Evolutionary conservation across 2,329 filamentous ascomycete species (phyloP), one percentile per base, ranked within the genome.

Genomic region (Aureobasidium musti): DNA sequence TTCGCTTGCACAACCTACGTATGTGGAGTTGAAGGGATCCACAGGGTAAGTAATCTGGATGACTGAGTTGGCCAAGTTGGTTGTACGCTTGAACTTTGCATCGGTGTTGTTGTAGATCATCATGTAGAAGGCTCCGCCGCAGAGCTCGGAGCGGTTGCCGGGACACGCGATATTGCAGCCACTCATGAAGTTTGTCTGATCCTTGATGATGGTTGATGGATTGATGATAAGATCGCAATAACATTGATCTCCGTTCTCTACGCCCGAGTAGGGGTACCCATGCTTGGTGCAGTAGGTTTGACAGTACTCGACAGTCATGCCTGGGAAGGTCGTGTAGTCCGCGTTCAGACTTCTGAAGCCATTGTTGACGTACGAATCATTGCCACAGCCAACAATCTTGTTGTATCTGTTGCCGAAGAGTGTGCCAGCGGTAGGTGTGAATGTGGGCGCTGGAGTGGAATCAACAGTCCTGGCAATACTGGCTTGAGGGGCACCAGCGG

Each of bases 1-100:
- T 70, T 83, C 82, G 8, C 72, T 74, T 71, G 84, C 89, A 78
- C 88, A 91, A 65, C 88, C 88, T 10, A 83, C 74, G 69, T 86
- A 82, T 53, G 79, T 61, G 23, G 49, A 47, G 47, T 64, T 67
- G 60, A 67, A 71, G 2, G 69, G 53, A 10, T 66, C 66, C 14
- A 61, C 45, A 13, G 67, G 49, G 14, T 65, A 53, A 8, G 63
- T 67, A 17, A 69, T 37, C 21, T 65, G 60, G n/a, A 59, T 61
- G 59, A 67, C 67, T 17, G 68, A 67, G 6, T 65, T 63, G 39
- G 43, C 30, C 5, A 39, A 33, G 50, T 67, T 52, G 28, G 63
- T 67, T 28, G 69, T 71, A 5, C 68, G 64, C 14, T 67, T 63
- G 69, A 75, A 74, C 30, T 45, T 41, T 3, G 71, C 70, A 52